Conservation (phyloP, 1,139 yeast genomes). For the Suhomyces atakaporum region DNA sequence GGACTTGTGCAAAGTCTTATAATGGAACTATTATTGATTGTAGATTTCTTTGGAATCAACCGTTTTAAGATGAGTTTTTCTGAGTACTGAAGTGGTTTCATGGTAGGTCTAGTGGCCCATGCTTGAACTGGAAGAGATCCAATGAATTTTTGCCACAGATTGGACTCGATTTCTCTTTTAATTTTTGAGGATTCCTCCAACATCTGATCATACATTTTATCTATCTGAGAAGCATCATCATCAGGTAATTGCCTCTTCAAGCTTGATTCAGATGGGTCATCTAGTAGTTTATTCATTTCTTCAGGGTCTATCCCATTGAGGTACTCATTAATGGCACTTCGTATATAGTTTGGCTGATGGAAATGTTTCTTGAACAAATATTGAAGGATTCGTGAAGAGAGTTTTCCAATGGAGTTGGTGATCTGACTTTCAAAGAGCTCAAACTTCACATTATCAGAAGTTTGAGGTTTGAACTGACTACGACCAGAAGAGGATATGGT, state of each 20-base stretch:
- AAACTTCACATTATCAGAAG: slow-evolving; percentile 8
- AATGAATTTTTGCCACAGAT: slow-evolving; percentile 43
- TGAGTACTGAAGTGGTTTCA: slow-evolving; percentile 51
- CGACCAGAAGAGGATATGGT: too few relatives aligned
- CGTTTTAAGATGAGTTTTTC: slow-evolving; percentile 46
- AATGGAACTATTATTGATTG: slow-evolving; percentile 25
- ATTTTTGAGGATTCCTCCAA: slow-evolving; percentile 15
- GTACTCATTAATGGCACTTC: slow-evolving; percentile 33
- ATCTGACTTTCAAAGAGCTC: slow-evolving; percentile 26
- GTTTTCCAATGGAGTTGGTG: slow-evolving; percentile 25
- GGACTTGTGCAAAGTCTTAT: slow-evolving; percentile 35
- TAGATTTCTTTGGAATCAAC: slow-evolving; percentile 30
- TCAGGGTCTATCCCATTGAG: slow-evolving; percentile 22
- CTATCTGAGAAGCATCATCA: slow-evolving; percentile 11
- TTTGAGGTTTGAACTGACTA: too few relatives aligned
- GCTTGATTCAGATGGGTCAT: too few relatives aligned
- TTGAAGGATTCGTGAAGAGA: slow-evolving; percentile 18
- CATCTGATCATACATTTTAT: slow-evolving; percentile 19
- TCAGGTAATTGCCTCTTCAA: slow-evolving; percentile 11
- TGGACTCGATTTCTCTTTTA: slow-evolving; percentile 17
- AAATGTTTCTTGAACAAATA: slow-evolving; percentile 27
- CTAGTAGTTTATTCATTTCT: slow-evolving; percentile 13
- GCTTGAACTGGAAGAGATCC: slow-evolving; percentile 77
- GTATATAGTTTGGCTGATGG: slow-evolving; percentile 25
- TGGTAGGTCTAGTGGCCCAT: slow-evolving; percentile 81